Evolutionary conservation across 2,329 filamentous ascomycete genomes (phyloP).

Genomic region (Apiospora aurea): DNA sequence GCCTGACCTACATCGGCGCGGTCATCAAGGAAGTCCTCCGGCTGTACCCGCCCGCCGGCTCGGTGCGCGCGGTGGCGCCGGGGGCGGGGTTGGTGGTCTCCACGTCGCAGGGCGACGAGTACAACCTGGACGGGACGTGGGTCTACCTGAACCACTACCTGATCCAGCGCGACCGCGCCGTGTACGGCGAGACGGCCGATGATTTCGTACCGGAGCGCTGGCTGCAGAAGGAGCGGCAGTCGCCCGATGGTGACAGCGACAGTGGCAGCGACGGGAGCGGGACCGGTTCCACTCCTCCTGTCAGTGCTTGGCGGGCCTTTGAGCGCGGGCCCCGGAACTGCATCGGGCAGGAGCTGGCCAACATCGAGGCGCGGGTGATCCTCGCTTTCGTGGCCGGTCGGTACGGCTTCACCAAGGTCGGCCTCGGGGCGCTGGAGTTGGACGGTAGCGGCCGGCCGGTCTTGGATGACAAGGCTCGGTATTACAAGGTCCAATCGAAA

Average conservation of each 20-base stretch:
- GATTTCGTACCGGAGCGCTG: slow-evolving; percentile 51
- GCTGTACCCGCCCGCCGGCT: slow-evolving; percentile 44
- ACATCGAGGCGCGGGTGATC: slow-evolving; percentile 58
- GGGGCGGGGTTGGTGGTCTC: slow-evolving; percentile 41
- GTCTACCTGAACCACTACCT: slow-evolving; percentile 44
- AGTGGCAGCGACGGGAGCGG: background rate
- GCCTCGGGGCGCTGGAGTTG: slow-evolving; percentile 36
- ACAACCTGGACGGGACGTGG: slow-evolving; percentile 44
- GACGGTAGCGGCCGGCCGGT: slow-evolving; percentile 2
- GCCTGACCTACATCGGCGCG: slow-evolving; percentile 45
- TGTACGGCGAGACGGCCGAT: slow-evolving; percentile 45
- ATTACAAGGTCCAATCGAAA: background rate
- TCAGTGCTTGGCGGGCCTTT: slow-evolving; percentile 62
- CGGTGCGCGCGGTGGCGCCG: slow-evolving; percentile 38
- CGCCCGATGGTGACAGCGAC: background rate
- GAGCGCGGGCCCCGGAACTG: slow-evolving; percentile 61
- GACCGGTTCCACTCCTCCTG: background rate
- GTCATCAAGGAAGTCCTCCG: slow-evolving; percentile 49
- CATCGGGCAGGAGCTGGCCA: slow-evolving; percentile 63
- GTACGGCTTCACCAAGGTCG: slow-evolving; percentile 52
- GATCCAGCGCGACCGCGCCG: slow-evolving; percentile 44
- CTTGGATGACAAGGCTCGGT: background rate
- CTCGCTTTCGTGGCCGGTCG: slow-evolving; percentile 55
- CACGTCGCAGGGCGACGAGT: slow-evolving; percentile 37
- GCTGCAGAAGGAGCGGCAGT: slow-evolving; percentile 35